A percentile compares a stretch with the other conserved stretches of the same genome.
Conservation (phyloP, 768 basidiomycete species). For the Tricholoma saponaceum region DNA sequence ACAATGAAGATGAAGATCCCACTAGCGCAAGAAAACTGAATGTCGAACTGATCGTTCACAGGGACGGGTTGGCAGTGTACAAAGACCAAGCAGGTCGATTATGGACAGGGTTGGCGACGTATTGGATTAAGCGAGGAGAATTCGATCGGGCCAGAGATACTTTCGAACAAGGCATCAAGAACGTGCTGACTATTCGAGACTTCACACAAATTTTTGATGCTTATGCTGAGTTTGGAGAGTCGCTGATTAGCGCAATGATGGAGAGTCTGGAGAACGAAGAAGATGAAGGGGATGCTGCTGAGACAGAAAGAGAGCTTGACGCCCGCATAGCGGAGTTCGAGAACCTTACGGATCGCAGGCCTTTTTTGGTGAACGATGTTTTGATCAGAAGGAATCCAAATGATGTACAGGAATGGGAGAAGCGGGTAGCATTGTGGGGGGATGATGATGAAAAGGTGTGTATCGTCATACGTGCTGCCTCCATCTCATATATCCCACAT, state of each 20-base stretch:
- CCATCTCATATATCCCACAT: background rate
- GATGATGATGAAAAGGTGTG: conserved; percentile 89
- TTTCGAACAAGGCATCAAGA: conserved; percentile 77
- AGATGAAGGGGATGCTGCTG: conserved; percentile 74
- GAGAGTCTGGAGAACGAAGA: conserved; percentile 73
- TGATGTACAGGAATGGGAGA: conserved; percentile 99
- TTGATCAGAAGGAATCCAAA: conserved; percentile 90
- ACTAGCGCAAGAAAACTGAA: conserved; percentile 65
- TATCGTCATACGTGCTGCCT: background rate
- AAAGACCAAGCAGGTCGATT: conserved; percentile 96
- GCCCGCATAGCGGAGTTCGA: conserved; percentile 89
- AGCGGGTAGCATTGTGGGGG: conserved; percentile 89
- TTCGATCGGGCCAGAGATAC: conserved; percentile 62
- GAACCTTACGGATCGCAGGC: conserved; percentile 89
- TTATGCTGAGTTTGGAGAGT: conserved; percentile 92
- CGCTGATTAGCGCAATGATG: conserved; percentile 88
- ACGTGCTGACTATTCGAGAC: conserved; percentile 90
- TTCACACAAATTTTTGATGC: conserved; percentile 98
- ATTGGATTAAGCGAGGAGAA: conserved; percentile 97
- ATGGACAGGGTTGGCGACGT: conserved; percentile 81
- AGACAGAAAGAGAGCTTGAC: conserved; percentile 83
- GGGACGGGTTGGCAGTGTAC: conserved; percentile 85
- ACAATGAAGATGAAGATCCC: conserved; percentile 74
- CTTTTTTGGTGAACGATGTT: conserved; percentile 96
- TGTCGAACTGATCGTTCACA: conserved; percentile 78